Conservation (phyloP, 75 land plant genomes). For the Sequoiadendron giganteum region DNA sequence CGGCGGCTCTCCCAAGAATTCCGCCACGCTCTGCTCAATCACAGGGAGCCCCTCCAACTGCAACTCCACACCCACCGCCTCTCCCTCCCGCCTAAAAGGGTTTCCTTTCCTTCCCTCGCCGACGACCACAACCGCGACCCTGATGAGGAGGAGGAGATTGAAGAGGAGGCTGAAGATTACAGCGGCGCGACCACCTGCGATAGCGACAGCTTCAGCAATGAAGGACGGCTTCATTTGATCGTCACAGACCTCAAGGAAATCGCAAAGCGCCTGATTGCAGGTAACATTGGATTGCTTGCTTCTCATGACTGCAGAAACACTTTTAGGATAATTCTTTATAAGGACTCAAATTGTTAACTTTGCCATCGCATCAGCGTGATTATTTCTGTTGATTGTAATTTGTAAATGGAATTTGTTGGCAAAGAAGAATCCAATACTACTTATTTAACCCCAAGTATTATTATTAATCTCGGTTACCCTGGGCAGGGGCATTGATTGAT, state of each 20-base stretch:
- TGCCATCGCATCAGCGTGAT: background rate
- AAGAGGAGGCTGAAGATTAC: background rate
- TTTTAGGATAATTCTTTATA: background rate
- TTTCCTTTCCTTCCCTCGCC: background rate
- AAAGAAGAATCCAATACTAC: too few relatives aligned
- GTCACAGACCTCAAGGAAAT: constrained; percentile 51
- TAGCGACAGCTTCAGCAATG: background rate
- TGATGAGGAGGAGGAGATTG: background rate
- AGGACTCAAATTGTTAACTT: background rate
- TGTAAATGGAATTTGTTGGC: too few relatives aligned
- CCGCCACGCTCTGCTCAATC: constrained; percentile 42
- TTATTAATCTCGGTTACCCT: too few relatives aligned
- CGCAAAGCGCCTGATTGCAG: constrained; percentile 64
- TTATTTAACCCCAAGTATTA: too few relatives aligned
- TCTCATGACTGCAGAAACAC: too few relatives aligned
- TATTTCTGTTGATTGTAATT: background rate
- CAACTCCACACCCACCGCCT: background rate
- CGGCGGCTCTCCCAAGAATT: constrained; percentile 72
- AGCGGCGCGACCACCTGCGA: background rate
- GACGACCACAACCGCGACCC: too few relatives aligned
- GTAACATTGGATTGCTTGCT: constrained; percentile 15
- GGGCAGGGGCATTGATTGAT: background rate
- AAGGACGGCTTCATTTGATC: constrained; percentile 25
- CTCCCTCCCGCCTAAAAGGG: background rate
- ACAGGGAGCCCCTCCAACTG: constrained; percentile 47